Conservation (phyloP, 768 basidiomycete genomes). For the Gautieria morchelliformis region DNA sequence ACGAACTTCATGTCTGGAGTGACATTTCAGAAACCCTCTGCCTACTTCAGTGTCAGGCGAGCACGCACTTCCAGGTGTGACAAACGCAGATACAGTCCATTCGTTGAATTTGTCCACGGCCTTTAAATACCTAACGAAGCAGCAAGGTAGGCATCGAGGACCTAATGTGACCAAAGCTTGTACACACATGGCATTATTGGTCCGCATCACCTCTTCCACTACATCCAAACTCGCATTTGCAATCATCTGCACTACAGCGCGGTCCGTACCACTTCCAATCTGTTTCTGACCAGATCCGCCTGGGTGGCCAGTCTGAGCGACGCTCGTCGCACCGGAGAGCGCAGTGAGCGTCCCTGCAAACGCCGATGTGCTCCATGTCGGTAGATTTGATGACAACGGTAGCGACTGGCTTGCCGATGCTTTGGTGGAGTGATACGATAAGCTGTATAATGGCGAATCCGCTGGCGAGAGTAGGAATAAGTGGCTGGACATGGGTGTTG, state of each 20-base stretch:
- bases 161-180: background rate
- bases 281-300: conserved; percentile 43
- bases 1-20: conserved; percentile 88
- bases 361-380: conserved; percentile 85
- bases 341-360: conserved; percentile 86
- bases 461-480: conserved; percentile 79
- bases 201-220: conserved; percentile 86
- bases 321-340: conserved; percentile 73
- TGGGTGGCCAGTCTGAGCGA: conserved; percentile 40
- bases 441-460: conserved; percentile 76
- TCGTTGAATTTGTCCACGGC: conserved; percentile 97
- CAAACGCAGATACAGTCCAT: conserved; percentile 95
- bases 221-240: conserved; percentile 94
- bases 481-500: conserved; percentile 69
- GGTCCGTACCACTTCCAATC: conserved; percentile 70
- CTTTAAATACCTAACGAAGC: conserved; percentile 73
- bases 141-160: conserved; percentile 1
- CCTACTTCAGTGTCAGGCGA: no score
- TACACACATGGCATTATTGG: conserved; percentile 70
- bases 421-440: conserved; percentile 76
- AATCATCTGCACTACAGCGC: conserved; percentile 98
- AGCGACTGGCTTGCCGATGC: conserved; percentile 49
- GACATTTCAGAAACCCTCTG: background rate
- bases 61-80: conserved; percentile 88
- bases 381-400: conserved; percentile 72